phyloP scores from a whole-genome alignment of 768 basidiomycete species.

The Mycena sanguinolenta region DNA sequence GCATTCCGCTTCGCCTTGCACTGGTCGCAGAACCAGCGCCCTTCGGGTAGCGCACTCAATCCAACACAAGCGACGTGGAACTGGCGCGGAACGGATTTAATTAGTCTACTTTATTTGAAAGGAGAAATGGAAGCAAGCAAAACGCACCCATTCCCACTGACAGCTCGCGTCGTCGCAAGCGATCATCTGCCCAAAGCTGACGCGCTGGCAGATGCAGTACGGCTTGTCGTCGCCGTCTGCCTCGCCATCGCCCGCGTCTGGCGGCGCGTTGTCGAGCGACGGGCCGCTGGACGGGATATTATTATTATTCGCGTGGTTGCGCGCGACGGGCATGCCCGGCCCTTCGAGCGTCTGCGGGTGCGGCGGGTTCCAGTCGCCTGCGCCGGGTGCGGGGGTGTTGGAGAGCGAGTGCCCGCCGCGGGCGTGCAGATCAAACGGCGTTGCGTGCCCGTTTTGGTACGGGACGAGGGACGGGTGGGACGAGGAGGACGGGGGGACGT shows the following conservation, averaged over 20 bases:
- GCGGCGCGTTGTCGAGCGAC: conserved; percentile 26
- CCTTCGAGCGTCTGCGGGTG: conserved; percentile 75
- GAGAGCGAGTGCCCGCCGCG: conserved; percentile 47
- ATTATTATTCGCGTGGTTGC: conserved; percentile 52
- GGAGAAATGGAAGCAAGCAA: conserved; percentile 18
- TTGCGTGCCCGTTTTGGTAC: conserved; percentile 54
- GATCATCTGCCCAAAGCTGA: conserved; percentile 95
- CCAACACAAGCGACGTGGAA: conserved; percentile 87
- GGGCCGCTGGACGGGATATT: neutral
- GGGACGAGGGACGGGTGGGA: conserved; percentile 68
- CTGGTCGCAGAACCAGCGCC: conserved; percentile 81
- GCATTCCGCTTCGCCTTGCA: conserved; percentile 71
- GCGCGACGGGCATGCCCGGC: conserved; percentile 81
- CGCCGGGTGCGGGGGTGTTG: conserved; percentile 46
- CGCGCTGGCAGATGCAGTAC: conserved; percentile 89
- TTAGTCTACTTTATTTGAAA: neutral
- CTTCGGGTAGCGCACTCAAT: conserved; percentile 73
- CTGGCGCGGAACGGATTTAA: conserved; percentile 51
- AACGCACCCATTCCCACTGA: conserved; percentile 89
- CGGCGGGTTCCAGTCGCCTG: conserved; percentile 63
- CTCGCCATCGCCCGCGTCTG: conserved; percentile 58
- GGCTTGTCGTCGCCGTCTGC: conserved; percentile 75
- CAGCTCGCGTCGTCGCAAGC: conserved; percentile 89
- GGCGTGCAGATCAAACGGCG: conserved; percentile 57
- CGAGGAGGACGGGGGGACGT: conserved; percentile 63